Conservation (phyloP, 768 basidiomycete species). For the Hirschioporus abietinus region DNA sequence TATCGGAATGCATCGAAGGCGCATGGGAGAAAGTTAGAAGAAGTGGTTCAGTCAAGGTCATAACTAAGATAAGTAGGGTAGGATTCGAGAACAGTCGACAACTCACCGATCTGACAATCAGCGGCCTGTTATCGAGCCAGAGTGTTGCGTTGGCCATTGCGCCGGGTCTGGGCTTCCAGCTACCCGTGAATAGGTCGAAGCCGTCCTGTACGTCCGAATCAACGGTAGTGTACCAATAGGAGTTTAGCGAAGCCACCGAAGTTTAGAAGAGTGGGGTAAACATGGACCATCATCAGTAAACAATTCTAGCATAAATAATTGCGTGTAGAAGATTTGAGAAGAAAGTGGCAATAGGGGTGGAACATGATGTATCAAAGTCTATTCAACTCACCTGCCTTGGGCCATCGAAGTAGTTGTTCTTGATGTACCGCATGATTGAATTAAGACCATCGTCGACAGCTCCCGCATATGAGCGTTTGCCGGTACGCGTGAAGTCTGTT, state of each 20-base stretch:
- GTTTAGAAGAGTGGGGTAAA: not conserved
- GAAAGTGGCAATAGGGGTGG: not conserved
- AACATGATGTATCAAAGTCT: not conserved
- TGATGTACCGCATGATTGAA: slow-evolving; percentile 77
- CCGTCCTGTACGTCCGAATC: slow-evolving; percentile 58
- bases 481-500: slow-evolving; percentile 93
- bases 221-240: not conserved
- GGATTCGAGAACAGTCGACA: not conserved
- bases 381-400: slow-evolving; percentile 61
- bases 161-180: slow-evolving; percentile 79
- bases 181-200: slow-evolving; percentile 89
- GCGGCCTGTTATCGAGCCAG: slow-evolving; percentile 73
- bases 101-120: slow-evolving; percentile 78
- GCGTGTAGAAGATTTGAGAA: not conserved
- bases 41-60: not conserved
- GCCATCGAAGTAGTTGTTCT: slow-evolving; percentile 97
- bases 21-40: not conserved
- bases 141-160: slow-evolving; percentile 66
- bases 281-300: not conserved
- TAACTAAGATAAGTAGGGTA: slow-evolving; percentile 5
- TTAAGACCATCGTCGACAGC: slow-evolving; percentile 82
- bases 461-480: slow-evolving; percentile 80
- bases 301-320: not conserved
- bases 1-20: not conserved
- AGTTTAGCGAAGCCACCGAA: slow-evolving; percentile 1